phyloP scores from a whole-genome alignment of 208 protist species.

The Trypanosoma cruzi region DNA sequence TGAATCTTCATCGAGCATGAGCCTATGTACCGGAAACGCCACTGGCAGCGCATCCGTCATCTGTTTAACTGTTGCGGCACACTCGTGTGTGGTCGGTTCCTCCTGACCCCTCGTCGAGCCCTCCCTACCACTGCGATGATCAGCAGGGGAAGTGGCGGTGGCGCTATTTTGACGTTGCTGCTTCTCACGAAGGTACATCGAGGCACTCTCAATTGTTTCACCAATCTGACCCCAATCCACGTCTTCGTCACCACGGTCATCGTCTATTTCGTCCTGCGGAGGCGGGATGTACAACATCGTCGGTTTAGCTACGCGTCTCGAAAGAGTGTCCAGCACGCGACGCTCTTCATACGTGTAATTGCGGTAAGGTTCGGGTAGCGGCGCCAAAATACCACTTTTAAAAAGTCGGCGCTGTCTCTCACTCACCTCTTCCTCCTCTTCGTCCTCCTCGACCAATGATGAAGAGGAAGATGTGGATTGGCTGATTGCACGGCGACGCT shows the following conservation, averaged over 20 bases:
- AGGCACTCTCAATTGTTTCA: conserved; percentile 19
- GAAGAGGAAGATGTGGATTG: conserved; percentile 2
- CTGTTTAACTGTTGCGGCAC: neutral
- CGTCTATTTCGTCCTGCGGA: conserved; percentile 15
- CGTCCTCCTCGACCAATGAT: neutral
- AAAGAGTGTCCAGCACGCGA: conserved; percentile 12
- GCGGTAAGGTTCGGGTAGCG: conserved; percentile 16
- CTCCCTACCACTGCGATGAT: neutral
- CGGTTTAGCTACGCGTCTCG: conserved; percentile 13
- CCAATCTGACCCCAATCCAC: conserved; percentile 28
- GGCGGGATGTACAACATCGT: conserved; percentile 43
- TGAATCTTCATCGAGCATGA: conserved; percentile 12
- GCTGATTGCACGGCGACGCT: conserved; percentile 8
- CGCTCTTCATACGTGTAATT: conserved; percentile 25
- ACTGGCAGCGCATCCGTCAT: neutral
- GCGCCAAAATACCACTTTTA: conserved; percentile 29
- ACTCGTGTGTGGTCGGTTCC: neutral
- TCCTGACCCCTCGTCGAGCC: neutral
- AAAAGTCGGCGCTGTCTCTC: conserved; percentile 12
- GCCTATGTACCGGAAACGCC: neutral
- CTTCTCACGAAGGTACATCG: conserved; percentile 17
- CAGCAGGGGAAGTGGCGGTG: neutral
- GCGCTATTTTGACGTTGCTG: neutral
- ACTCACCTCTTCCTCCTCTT: conserved; percentile 1
- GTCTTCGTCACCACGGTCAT: conserved; percentile 38